Base-by-base conservation (phyloP, 768 basidiomycete species). In the Lactarius trivialis region DNA sequence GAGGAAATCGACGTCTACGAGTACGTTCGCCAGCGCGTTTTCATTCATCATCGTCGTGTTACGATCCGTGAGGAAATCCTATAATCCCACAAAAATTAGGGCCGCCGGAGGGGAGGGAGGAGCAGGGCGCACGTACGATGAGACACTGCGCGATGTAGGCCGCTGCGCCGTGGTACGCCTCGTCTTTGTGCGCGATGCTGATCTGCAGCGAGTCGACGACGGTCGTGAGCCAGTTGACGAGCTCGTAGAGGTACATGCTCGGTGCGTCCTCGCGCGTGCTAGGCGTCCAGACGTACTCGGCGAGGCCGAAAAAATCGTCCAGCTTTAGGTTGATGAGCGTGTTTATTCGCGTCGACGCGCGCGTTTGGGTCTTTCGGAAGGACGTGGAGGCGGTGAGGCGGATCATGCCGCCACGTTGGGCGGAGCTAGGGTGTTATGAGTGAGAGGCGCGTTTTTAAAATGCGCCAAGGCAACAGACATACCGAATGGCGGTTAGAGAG, bases 221-320 rank as follows among this genome's bases (percentile, higher is more conserved):
- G 1, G 95, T 97, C 41, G 89, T 95, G 56, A 98, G 80, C 90
- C 95, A 99, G 72, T 93, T 94, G 72, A 96, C 84, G 69, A 98
- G 83, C 73, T 98, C 96, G 71, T 93, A 89, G 3, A 98, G 80
- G 74, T 98, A 98, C 82, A 89, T 88, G 81, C 92, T 95, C 49
- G 95, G 93, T 37, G 84, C 84, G 61, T 82, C 79, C 71, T 91
- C 88, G 36, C 84, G 82, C 12, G 77, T 72, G 36, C 78, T 76
- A 9, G 93, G 89, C 37, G 87, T 89, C 94, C 94, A 98, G 69
- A 95, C 86, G 72, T 98, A 98, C 74, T 96, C 92, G 4, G 95
- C 89, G 48, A 96, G 79, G 63, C 93, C 97, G 72, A 97, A 96
- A 77, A 96, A 96, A 68, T 93, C 91, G 70, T 96, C 91, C 7